Evolutionary conservation across 75 land plant species (phyloP), one percentile per base, ranked within the genome.

Genomic region (Sequoia sempervirens): DNA sequence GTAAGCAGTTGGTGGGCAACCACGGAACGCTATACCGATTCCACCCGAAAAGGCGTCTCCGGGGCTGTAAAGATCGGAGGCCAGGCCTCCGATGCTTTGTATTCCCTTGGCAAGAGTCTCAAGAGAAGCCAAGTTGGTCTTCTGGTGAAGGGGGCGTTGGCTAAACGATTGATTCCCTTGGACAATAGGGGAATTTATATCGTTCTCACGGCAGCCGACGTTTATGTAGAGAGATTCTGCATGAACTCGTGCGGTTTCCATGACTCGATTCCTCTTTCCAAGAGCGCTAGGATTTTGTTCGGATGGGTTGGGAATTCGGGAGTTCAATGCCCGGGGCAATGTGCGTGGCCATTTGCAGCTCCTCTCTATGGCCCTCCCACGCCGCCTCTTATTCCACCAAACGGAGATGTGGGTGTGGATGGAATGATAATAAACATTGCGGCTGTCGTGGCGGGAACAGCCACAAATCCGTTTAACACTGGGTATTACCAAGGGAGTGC

Each of bases 171-270:
- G 11, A 43, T 81, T 17, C 69, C 83, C 7, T 37, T 53, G 36
- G 85, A 88, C 84, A 84, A 91, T 46, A 41, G 26, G 79, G 79
- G 79, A 41, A 46, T 94, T 28, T 91, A 85, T 87, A 75, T 95
- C 38, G 87, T 95, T 13, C 82, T 95, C 26, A 95, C 96, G 8
- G 83, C 95, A 0, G 86, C 53, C 5, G 95, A 95, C 84, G 96
- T 95, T 79, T 76, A 82, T 15, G 96, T 92, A n/a, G 92, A 93
- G 47, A 95, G 95, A 6, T 93, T 95, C 90, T 95, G 96, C 87
- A 82, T 85, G 86, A 89, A 89, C 86, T 79, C 88, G 5, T 95
- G 96, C 85, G 96, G 90, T 68, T 64, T 80, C 40, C 96, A 94
- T 82, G 88, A 75, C 17, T 75, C 46, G 0, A 41, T 75, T 38